These are phyloP conservation scores for Globisporangium canariense DNA, from an alignment of 352 stramenopile genomes.

Conservation along the genomic window DNA sequence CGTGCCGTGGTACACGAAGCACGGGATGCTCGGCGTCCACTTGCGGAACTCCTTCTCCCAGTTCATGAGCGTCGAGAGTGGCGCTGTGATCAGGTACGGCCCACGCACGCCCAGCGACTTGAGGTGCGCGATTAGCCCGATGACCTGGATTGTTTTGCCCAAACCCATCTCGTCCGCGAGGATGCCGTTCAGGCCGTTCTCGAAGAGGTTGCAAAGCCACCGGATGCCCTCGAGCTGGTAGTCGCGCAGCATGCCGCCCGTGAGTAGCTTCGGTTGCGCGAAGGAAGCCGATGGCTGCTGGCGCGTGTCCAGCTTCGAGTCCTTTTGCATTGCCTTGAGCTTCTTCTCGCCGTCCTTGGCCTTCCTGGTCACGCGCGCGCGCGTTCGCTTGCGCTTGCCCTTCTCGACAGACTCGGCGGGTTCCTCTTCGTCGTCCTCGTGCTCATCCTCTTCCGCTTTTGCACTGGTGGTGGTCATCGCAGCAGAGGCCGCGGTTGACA, in stretches of 20 bases:
- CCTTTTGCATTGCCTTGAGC: conserved; percentile 59
- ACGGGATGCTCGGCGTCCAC: conserved; percentile 89
- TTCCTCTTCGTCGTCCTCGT: conserved; percentile 25
- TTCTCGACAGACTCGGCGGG: conserved; percentile 4
- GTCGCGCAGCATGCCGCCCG: conserved; percentile 82
- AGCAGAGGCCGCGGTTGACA: conserved; percentile 59
- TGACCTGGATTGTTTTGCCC: conserved; percentile 91
- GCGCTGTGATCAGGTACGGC: conserved; percentile 97
- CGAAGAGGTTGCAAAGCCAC: conserved; percentile 97
- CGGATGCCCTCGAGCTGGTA: conserved; percentile 97
- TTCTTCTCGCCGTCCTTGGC: conserved; percentile 54
- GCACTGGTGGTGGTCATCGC: conserved; percentile 3
- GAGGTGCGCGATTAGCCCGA: conserved; percentile 93
- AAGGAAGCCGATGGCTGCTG: conserved; percentile 46
- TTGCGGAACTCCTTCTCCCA: conserved; percentile 93
- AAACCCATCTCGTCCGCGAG: conserved; percentile 88
- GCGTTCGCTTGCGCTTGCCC: conserved; percentile 44
- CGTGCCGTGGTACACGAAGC: conserved; percentile 97
- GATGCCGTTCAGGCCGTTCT: conserved; percentile 95
- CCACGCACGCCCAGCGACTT: conserved; percentile 87
- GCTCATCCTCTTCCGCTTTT: conserved; percentile 3
- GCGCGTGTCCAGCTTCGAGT: conserved; percentile 41
- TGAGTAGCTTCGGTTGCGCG: conserved; percentile 71
- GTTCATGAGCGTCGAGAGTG: conserved; percentile 97
- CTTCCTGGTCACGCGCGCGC: conserved; percentile 23